These are phyloP conservation scores for Alternaria alternata DNA, from an alignment of 2,329 filamentous ascomycete species.

Conservation along the genomic window DNA sequence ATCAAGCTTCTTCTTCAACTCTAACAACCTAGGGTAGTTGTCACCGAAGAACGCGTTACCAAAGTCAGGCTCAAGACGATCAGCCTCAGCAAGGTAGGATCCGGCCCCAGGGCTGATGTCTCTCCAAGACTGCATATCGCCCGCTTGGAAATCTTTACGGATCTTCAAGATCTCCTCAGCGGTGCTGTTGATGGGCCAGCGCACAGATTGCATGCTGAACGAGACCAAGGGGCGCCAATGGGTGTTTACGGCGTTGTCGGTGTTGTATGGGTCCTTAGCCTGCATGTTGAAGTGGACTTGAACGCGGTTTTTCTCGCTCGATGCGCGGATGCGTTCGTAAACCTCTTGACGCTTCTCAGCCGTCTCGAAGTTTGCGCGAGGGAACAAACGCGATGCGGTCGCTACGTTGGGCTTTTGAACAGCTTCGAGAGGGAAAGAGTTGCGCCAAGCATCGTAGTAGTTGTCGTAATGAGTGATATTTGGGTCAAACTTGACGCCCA, in stretches of 20 bases:
- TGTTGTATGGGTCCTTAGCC: constrained; percentile 37
- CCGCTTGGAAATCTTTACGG: constrained; percentile 35
- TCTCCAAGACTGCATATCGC: constrained; percentile 44
- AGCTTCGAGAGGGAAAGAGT: constrained; percentile 46
- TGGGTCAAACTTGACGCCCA: constrained; percentile 43
- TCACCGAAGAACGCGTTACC: constrained; percentile 43
- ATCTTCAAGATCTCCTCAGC: constrained; percentile 35
- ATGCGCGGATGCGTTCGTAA: constrained; percentile 35
- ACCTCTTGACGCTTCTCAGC: constrained; percentile 43
- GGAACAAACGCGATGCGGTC: constrained; percentile 46
- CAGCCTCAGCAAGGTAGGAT: constrained; percentile 42
- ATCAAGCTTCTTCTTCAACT: constrained; percentile 45
- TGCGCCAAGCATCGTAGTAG: constrained; percentile 45
- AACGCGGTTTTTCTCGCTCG: constrained; percentile 46
- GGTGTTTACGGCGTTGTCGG: constrained; percentile 43
- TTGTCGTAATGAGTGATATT: constrained; percentile 46
- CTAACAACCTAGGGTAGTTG: constrained; percentile 42
- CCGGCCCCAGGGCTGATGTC: constrained; percentile 43
- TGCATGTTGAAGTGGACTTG: constrained; percentile 50
- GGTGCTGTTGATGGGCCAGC: constrained; percentile 44
- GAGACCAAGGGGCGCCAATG: constrained; percentile 39
- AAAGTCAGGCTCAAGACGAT: constrained; percentile 45
- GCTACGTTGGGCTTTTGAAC: constrained; percentile 45
- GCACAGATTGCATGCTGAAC: constrained; percentile 43
- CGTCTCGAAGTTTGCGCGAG: constrained; percentile 45